A percentile compares a stretch with the other conserved stretches of the same genome.
These are phyloP conservation scores for Pichia manshurica DNA, from an alignment of 805 yeast species.

Conservation along the genomic window DNA sequence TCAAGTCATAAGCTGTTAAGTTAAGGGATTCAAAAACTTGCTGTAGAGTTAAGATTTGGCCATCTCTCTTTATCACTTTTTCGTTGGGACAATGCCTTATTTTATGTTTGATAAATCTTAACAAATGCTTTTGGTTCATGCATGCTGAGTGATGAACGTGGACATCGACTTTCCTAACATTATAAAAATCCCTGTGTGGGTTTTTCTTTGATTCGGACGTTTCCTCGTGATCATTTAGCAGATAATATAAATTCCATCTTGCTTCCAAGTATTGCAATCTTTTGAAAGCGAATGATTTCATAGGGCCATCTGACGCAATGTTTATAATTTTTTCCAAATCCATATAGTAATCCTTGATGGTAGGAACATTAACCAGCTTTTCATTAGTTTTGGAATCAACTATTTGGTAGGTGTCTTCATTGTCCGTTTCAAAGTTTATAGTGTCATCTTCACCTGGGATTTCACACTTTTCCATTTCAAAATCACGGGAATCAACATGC, in stretches of 20 bases:
- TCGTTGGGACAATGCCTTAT: slow-evolving; percentile 82
- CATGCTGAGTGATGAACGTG: slow-evolving; percentile 99
- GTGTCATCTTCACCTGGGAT: slow-evolving; percentile 47
- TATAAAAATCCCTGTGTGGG: slow-evolving; percentile 96
- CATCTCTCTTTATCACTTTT: slow-evolving; percentile 90
- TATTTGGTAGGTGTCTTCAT: slow-evolving; percentile 59
- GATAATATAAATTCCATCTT: slow-evolving; percentile 86
- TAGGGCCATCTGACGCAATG: slow-evolving; percentile 89
- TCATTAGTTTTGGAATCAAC: slow-evolving; percentile 26
- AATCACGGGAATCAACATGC: slow-evolving; percentile 28
- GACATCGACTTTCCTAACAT: slow-evolving; percentile 94
- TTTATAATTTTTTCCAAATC: slow-evolving; percentile 72
- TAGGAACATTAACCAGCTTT: slow-evolving; percentile 62
- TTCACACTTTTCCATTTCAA: slow-evolving; percentile 49
- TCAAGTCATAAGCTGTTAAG: slow-evolving; percentile 87
- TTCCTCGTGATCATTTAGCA: slow-evolving; percentile 90
- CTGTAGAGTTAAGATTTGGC: slow-evolving; percentile 74
- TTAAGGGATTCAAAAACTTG: slow-evolving; percentile 89
- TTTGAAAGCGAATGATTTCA: slow-evolving; percentile 92
- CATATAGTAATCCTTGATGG: slow-evolving; percentile 74
- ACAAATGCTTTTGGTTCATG: slow-evolving; percentile 95
- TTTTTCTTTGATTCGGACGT: slow-evolving; percentile 82
- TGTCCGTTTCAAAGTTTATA: slow-evolving; percentile 43
- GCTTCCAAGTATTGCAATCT: slow-evolving; percentile 92
- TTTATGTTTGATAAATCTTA: slow-evolving; percentile 91